Percentiles rank a stretch among this genome's conserved stretches.
These are phyloP conservation scores for Crithidia mellificae DNA, from an alignment of 208 protist genomes.

Conservation along the genomic window DNA sequence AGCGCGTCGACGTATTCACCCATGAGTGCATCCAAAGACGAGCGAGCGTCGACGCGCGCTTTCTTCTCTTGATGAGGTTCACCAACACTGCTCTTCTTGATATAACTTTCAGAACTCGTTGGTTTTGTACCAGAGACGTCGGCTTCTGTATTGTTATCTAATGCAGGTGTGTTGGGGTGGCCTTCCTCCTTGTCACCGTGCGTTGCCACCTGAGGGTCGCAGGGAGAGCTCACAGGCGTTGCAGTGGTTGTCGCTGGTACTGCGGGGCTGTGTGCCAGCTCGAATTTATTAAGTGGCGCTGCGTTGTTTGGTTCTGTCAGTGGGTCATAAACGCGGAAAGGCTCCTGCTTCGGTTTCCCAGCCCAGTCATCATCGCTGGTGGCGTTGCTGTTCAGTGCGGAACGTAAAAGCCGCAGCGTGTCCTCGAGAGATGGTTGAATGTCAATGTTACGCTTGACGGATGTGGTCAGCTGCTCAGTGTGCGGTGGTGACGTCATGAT, in stretches of 20 bases:
- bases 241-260: not conserved
- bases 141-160: not conserved
- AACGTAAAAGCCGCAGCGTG: constrained; percentile 24
- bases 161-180: no score
- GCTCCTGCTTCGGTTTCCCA: constrained; percentile 42
- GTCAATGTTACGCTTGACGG: no score
- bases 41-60: not conserved
- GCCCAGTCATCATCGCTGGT: constrained; percentile 39
- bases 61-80: no score
- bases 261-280: not conserved
- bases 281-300: no score
- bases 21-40: constrained; percentile 46
- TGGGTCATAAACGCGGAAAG: constrained; percentile 16
- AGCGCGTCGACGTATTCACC: constrained; percentile 38
- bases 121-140: no score
- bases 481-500: no score
- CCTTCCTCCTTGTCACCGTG: not conserved
- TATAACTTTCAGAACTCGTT: no score
- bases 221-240: not conserved
- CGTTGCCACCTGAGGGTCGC: not conserved
- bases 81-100: not conserved
- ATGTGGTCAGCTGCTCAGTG: no score
- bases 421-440: constrained; percentile 25
- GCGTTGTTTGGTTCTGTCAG: not conserved
- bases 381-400: constrained; percentile 36